Evolutionary conservation across 129 eudicot species (phyloP).

Genomic region (Helichrysum umbraculigerum): DNA sequence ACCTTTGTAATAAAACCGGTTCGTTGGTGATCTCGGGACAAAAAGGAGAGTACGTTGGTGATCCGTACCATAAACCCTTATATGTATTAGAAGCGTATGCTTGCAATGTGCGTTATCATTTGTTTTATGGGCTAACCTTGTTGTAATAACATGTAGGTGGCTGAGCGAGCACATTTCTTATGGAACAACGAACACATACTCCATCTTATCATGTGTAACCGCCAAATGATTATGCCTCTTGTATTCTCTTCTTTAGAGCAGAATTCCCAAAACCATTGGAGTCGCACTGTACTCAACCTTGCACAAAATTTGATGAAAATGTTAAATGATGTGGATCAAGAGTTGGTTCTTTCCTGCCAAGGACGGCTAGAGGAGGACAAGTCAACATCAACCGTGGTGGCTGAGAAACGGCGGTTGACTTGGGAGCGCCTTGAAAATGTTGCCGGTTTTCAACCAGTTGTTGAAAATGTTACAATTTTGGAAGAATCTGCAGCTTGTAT

Average conservation of each 20-base stretch:
- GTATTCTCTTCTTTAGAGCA: constrained; percentile 54
- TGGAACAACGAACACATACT: constrained; percentile 70
- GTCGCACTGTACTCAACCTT: constrained; percentile 59
- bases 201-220: constrained; percentile 51
- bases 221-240: constrained; percentile 62
- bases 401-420: constrained; percentile 50
- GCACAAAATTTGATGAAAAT: constrained; percentile 58
- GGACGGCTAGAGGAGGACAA: constrained; percentile 47
- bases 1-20: too few relatives aligned
- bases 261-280: constrained; percentile 61
- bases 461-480: constrained; percentile 22
- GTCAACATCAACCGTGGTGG: constrained; percentile 35
- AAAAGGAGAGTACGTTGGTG: too few relatives aligned
- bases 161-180: constrained; percentile 63
- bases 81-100: neutral
- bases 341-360: constrained; percentile 52
- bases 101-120: neutral
- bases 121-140: neutral
- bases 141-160: constrained; percentile 43
- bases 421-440: constrained; percentile 62
- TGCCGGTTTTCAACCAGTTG: constrained; percentile 36
- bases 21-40: too few relatives aligned
- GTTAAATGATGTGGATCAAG: constrained; percentile 60
- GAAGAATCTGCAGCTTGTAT: constrained; percentile 34
- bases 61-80: too few relatives aligned